Percentiles rank a stretch among this genome's conserved stretches.
Evolutionary conservation across 495 filamentous ascomycete genomes (phyloP).

Genomic region (Talaromyces trachyspermus): DNA sequence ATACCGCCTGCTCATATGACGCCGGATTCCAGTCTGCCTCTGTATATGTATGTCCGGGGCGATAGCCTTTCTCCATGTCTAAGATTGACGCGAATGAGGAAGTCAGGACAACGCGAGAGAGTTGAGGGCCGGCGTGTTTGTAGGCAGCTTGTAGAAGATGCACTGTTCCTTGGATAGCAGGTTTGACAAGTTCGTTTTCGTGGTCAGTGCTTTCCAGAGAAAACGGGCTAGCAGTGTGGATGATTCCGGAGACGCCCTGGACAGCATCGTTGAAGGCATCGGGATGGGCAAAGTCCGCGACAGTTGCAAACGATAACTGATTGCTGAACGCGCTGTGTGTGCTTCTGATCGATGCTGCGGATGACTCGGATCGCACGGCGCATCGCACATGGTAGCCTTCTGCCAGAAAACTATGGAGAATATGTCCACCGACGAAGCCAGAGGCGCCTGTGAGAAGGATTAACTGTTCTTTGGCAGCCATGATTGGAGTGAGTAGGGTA

Average conservation of each 20-base stretch:
- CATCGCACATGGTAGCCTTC: background rate
- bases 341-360: background rate
- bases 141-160: background rate
- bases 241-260: conserved; percentile 8
- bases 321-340: background rate
- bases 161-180: background rate
- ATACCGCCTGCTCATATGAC: conserved; percentile 73
- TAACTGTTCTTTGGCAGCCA: too few relatives aligned
- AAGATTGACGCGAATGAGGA: conserved; percentile 5
- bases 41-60: background rate
- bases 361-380: background rate
- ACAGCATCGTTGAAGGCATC: conserved; percentile 42
- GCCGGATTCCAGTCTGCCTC: conserved; percentile 27
- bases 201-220: conserved; percentile 10
- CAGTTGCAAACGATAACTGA: conserved; percentile 32
- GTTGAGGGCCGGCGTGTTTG: background rate
- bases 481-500: too few relatives aligned
- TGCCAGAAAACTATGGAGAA: too few relatives aligned
- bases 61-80: background rate
- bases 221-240: background rate
- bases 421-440: too few relatives aligned
- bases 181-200: conserved; percentile 9
- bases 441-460: too few relatives aligned
- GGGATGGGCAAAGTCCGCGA: conserved; percentile 35
- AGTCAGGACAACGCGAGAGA: conserved; percentile 3